Conservation (phyloP, 176 grass and related monocot genomes). For the Leersia perrieri region DNA sequence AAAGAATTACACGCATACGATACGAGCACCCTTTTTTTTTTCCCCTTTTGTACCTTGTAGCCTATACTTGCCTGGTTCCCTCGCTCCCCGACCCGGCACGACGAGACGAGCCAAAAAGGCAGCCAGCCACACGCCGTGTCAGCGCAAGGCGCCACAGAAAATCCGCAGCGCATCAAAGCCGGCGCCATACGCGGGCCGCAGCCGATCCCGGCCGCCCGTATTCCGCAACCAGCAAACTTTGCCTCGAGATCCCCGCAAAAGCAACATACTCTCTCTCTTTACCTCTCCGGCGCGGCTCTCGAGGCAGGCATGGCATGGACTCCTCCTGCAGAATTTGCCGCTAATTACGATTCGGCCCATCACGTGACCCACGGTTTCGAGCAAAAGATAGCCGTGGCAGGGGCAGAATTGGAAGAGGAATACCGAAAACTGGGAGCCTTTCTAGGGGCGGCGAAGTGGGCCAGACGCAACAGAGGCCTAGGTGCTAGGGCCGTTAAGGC, state of each 20-base stretch:
- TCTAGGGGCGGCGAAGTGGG: constrained; percentile 9
- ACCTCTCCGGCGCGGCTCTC: constrained; percentile 5
- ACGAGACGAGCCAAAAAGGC: constrained; percentile 2
- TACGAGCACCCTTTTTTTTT: background rate
- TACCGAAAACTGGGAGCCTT: background rate
- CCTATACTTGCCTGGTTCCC: constrained; percentile 20
- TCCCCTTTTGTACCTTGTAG: too few species aligned
- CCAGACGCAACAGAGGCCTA: constrained; percentile 21
- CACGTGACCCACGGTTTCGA: constrained; percentile 10
- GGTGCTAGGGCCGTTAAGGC: constrained; percentile 54
- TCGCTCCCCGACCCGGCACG: constrained; percentile 26
- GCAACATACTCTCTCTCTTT: background rate
- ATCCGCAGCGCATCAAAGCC: constrained; percentile 4
- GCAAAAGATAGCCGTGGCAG: background rate
- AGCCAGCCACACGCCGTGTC: background rate
- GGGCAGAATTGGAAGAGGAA: background rate
- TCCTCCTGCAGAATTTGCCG: background rate
- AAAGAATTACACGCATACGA: constrained; percentile 29
- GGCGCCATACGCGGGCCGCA: background rate
- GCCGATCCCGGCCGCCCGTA: constrained; percentile 29
- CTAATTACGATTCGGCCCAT: constrained; percentile 35
- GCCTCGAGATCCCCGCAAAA: constrained; percentile 46
- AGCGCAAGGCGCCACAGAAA: constrained; percentile 12
- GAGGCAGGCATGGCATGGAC: constrained; percentile 6
- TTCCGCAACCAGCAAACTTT: background rate